These are phyloP conservation scores for Globisporangium acanthophoron DNA, from an alignment of 352 stramenopile genomes.

Conservation along the genomic window DNA sequence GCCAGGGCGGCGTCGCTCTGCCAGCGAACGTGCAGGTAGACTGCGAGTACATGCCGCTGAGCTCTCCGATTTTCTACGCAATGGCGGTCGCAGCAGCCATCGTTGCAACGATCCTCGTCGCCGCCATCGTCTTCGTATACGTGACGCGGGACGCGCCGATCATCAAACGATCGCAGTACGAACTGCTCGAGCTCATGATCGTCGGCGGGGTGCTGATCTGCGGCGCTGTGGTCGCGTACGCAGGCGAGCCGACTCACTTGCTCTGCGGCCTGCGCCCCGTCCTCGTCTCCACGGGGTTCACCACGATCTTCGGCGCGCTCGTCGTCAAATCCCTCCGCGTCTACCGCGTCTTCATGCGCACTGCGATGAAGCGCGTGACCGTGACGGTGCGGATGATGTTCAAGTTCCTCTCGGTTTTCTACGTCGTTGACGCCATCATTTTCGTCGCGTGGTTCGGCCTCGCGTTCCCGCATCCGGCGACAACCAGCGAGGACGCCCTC, in stretches of 20 bases:
- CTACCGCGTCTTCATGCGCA: slow-evolving; percentile 26
- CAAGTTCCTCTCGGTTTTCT: slow-evolving; percentile 14
- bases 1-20: slow-evolving; percentile 18
- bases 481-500: neutral
- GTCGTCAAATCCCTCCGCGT: slow-evolving; percentile 34
- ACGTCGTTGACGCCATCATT: slow-evolving; percentile 2
- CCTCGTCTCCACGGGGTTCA: slow-evolving; percentile 19
- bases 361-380: slow-evolving; percentile 22
- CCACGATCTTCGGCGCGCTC: slow-evolving; percentile 24
- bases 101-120: slow-evolving; percentile 3
- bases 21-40: slow-evolving; percentile 15
- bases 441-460: slow-evolving; percentile 2
- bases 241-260: slow-evolving; percentile 11
- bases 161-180: slow-evolving; percentile 34
- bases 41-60: slow-evolving; percentile 30
- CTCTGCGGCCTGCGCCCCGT: slow-evolving; percentile 17
- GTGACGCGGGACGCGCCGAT: slow-evolving; percentile 19
- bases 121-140: slow-evolving; percentile 19
- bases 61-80: slow-evolving; percentile 1
- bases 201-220: slow-evolving; percentile 26
- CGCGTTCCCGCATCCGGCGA: neutral
- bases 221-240: slow-evolving; percentile 14
- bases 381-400: slow-evolving; percentile 21
- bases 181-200: slow-evolving; percentile 21
- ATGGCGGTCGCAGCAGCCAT: neutral